Evolutionary conservation across 1,284 basidiomycete genomes (phyloP).

Genomic region (Trametes pubescens): DNA sequence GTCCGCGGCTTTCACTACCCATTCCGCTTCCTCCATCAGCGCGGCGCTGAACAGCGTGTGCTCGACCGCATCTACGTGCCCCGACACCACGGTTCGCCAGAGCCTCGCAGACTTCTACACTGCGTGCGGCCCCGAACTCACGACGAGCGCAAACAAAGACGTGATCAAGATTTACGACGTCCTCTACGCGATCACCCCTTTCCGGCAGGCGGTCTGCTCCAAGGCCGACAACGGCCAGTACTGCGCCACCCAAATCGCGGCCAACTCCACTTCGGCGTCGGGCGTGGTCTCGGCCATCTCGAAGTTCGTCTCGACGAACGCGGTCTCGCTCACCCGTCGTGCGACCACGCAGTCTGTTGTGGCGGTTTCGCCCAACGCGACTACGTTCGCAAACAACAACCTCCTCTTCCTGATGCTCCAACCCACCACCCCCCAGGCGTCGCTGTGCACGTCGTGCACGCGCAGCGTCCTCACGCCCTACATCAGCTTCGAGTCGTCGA

Average conservation of each 20-base stretch:
- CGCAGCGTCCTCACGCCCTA: constrained; percentile 77
- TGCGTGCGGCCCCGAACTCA: constrained; percentile 76
- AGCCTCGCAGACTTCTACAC: constrained; percentile 75
- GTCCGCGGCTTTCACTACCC: constrained; percentile 43
- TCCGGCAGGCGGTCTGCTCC: constrained; percentile 74
- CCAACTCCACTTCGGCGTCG: constrained; percentile 33
- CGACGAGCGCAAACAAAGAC: constrained; percentile 51
- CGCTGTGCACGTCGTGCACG: constrained; percentile 85
- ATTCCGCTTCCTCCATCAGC: constrained; percentile 57
- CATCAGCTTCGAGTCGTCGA: constrained; percentile 75
- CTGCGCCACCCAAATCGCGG: constrained; percentile 56
- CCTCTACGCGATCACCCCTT: constrained; percentile 75
- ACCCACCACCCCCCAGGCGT: constrained; percentile 53
- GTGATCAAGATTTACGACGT: constrained; percentile 79
- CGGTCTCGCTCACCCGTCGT: constrained; percentile 30
- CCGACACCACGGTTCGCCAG: constrained; percentile 62
- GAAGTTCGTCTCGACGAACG: constrained; percentile 24
- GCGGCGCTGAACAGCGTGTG: constrained; percentile 27
- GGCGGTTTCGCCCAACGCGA: constrained; percentile 67
- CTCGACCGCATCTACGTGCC: constrained; percentile 54
- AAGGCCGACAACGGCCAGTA: constrained; percentile 75
- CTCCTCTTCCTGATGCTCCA: constrained; percentile 84
- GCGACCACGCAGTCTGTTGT: constrained; percentile 39
- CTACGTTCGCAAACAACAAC: constrained; percentile 69
- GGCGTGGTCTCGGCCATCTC: constrained; percentile 36